A percentile compares a stretch with the other conserved stretches of the same genome.
Evolutionary conservation across 202 grass and related monocot species (phyloP).

Genomic region (Zizania palustris): DNA sequence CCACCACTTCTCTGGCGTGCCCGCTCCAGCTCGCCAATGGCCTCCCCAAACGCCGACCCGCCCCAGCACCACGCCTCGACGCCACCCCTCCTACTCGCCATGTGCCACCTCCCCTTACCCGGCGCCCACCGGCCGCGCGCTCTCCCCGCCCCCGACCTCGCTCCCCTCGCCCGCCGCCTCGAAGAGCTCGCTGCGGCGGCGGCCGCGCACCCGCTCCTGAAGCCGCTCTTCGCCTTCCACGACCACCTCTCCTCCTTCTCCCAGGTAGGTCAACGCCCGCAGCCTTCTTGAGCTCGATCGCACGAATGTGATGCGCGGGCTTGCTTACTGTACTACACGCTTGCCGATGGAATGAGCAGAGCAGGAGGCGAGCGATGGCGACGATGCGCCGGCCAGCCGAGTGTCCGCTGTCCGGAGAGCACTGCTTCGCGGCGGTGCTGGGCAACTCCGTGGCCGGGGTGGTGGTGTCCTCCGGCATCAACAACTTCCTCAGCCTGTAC

Average conservation of each 20-base stretch:
- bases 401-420: conserved; percentile 40
- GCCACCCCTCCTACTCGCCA: conserved; percentile 51
- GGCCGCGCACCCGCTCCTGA: conserved; percentile 70
- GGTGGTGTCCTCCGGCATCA: conserved; percentile 83
- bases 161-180: conserved; percentile 55
- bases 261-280: conserved; percentile 44
- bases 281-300: neutral
- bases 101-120: conserved; percentile 45
- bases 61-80: conserved; percentile 50
- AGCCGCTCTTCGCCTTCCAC: conserved; percentile 60
- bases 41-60: conserved; percentile 61
- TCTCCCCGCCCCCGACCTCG: conserved; percentile 35
- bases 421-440: conserved; percentile 77
- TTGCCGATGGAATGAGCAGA: conserved; percentile 39
- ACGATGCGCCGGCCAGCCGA: conserved; percentile 34
- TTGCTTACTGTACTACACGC: neutral
- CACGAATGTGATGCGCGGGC: neutral
- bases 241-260: conserved; percentile 65
- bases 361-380: conserved; percentile 44
- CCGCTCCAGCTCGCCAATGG: conserved; percentile 53
- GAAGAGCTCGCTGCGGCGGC: conserved; percentile 58
- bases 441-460: conserved; percentile 77
- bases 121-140: conserved; percentile 29
- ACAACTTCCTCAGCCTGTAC: conserved; percentile 96
- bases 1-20: conserved; percentile 25